These are phyloP conservation scores for Penicillium antarcticum DNA, from an alignment of 495 filamentous ascomycete genomes.

Conservation along the genomic window DNA sequence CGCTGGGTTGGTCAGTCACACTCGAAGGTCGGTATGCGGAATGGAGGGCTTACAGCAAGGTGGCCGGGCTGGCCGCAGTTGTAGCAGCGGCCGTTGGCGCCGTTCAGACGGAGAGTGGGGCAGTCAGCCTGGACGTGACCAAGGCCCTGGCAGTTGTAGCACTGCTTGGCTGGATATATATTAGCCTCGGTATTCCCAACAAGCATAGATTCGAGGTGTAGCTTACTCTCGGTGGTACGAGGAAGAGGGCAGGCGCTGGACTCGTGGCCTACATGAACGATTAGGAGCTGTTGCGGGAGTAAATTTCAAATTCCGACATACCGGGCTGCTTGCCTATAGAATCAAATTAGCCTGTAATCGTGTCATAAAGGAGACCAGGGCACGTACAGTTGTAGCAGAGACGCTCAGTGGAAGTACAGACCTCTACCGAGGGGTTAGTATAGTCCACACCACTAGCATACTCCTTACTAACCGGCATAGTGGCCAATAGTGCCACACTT, in stretches of 20 bases:
- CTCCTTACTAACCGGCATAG: slow-evolving; percentile 68
- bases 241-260: slow-evolving; percentile 95
- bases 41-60: slow-evolving; percentile 60
- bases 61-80: slow-evolving; percentile 91
- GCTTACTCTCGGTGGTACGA: slow-evolving; percentile 86
- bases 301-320: slow-evolving; percentile 36
- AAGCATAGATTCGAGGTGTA: neutral
- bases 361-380: neutral
- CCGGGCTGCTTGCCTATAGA: slow-evolving; percentile 77
- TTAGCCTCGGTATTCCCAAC: slow-evolving; percentile 22
- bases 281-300: slow-evolving; percentile 29
- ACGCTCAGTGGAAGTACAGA: slow-evolving; percentile 92
- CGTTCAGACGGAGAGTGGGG: slow-evolving; percentile 90
- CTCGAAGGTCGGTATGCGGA: neutral
- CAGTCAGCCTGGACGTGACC: slow-evolving; percentile 99
- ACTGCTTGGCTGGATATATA: slow-evolving; percentile 75
- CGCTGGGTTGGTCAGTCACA: slow-evolving; percentile 49
- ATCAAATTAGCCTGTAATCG: slow-evolving; percentile 22
- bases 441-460: neutral
- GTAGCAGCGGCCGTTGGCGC: slow-evolving; percentile 87
- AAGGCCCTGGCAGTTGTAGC: slow-evolving; percentile 98
- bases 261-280: slow-evolving; percentile 73
- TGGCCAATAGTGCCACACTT: slow-evolving; percentile 99
- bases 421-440: slow-evolving; percentile 54
- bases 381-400: slow-evolving; percentile 98